Evolutionary conservation across 106 monocot genomes (phyloP).

Genomic region (Xerophyta viscosa): DNA sequence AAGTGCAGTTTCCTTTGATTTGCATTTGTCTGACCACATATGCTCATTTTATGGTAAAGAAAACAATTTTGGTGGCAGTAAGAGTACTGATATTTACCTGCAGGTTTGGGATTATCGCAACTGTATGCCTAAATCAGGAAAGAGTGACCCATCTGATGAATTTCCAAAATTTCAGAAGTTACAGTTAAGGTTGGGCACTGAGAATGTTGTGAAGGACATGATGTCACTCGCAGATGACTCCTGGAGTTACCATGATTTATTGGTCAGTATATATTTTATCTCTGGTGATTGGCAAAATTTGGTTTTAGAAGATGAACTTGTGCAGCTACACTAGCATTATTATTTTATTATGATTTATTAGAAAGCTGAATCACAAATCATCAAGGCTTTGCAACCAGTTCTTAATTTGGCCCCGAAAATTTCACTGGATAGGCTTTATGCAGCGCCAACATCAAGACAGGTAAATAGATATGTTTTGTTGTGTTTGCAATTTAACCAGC

Average conservation of each 20-base stretch:
- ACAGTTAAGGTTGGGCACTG: constrained; percentile 17
- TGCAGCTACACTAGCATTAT: background rate
- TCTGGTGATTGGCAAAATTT: no score
- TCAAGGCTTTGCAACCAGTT: constrained; percentile 24
- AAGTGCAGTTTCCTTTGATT: no score
- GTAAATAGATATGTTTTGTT: background rate
- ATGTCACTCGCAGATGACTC: constrained; percentile 23
- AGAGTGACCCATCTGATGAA: constrained; percentile 6
- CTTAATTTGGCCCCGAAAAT: constrained; percentile 20
- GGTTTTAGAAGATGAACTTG: no score
- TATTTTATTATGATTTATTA: constrained; percentile 1
- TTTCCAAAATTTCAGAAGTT: constrained; percentile 31
- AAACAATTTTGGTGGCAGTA: no score
- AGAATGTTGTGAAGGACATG: constrained; percentile 35
- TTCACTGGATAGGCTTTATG: constrained; percentile 18
- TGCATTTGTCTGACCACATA: no score
- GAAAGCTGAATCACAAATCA: constrained; percentile 27
- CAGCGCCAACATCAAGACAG: constrained; percentile 12
- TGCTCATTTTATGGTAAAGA: no score
- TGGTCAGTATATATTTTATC: constrained; percentile 14
- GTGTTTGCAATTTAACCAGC: background rate
- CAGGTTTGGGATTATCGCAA: constrained; percentile 30
- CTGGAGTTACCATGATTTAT: constrained; percentile 29
- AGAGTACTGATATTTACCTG: background rate
- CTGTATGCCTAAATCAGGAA: constrained; percentile 5